Evolutionary conservation across 176 grass and related monocot genomes (phyloP), one percentile per base, ranked within the genome.

Genomic region (Olyra latifolia): DNA sequence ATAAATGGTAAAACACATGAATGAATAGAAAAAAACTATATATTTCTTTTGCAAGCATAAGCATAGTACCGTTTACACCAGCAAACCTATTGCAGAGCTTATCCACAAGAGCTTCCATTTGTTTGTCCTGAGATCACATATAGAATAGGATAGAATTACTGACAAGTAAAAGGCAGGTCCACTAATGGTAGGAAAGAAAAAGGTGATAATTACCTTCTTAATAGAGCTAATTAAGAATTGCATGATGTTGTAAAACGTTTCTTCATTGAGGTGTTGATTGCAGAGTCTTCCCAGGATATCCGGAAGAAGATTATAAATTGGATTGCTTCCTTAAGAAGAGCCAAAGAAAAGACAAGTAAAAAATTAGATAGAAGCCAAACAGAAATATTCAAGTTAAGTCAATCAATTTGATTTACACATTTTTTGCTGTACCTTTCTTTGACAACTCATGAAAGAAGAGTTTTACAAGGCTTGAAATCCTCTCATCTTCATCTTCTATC

Each of bases 81-180:
- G 83, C 67, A 80, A 98, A 98, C 79, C 95, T 88, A 85, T 95
- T 98, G 81, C 95, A 98, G 10, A 98, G 95, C 88, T 98, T 98
- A 79, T 98, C 95, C 60, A 94, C 95, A 85, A 98, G 95, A 81
- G 95, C 85, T 89, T 98, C 95, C 95, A 98, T 98, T 95, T 98
- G 95, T 85, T 93, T 98, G 78, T 98, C 95, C 95, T 98, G 85
- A 63, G 56, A 81, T 40, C 30, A 71, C 64, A 71, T 7, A 58
- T 53, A 65, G 23, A 77, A 38, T 53, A 59, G 65, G 40, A 67
- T 63, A 72, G 63, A 73, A 22, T 65, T 57, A 78, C 24, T 45
- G 8, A 72, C 38, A 80, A 72, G 58, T 15, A 88, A 69, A 72
- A 68, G 6, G 35, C 15, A 20, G 58, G 71, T 63, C 53, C 19